Percentiles rank a stretch among this genome's conserved stretches.
These are phyloP conservation scores for Verticillium nubilum DNA, from an alignment of 2,329 filamentous ascomycete species.

Conservation along the genomic window DNA sequence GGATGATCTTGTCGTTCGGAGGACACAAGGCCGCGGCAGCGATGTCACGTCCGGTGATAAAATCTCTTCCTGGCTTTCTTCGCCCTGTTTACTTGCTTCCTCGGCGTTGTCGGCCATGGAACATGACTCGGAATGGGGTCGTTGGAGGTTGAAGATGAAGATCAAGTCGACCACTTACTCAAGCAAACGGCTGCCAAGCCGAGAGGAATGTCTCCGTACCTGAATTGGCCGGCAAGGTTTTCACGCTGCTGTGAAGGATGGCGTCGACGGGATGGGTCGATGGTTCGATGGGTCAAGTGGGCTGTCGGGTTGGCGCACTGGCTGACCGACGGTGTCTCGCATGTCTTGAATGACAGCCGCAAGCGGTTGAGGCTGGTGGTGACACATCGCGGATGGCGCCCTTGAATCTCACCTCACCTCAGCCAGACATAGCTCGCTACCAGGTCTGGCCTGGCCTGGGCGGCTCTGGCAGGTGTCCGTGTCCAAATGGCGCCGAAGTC, in stretches of 20 bases:
- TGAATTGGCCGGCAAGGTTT: background rate
- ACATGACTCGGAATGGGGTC: background rate
- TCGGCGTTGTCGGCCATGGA: background rate
- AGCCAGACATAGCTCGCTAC: background rate
- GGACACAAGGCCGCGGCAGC: background rate
- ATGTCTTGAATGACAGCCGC: background rate
- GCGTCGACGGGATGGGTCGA: background rate
- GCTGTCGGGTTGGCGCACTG: background rate
- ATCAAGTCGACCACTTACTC: background rate
- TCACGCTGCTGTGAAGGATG: background rate
- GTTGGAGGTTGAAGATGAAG: background rate
- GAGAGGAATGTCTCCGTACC: background rate
- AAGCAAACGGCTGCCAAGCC: background rate
- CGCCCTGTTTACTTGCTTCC: background rate
- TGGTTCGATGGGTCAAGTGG: background rate
- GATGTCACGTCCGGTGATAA: background rate
- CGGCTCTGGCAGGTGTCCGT: background rate
- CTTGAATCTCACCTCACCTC: background rate
- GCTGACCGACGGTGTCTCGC: background rate
- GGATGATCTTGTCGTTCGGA: background rate
- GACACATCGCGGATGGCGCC: background rate
- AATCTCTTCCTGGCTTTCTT: background rate
- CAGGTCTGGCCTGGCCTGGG: background rate
- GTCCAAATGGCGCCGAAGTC: background rate
- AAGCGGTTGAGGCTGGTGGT: background rate